phyloP scores from a whole-genome alignment of 495 filamentous ascomycete species.

The Cenococcum geophilum region DNA sequence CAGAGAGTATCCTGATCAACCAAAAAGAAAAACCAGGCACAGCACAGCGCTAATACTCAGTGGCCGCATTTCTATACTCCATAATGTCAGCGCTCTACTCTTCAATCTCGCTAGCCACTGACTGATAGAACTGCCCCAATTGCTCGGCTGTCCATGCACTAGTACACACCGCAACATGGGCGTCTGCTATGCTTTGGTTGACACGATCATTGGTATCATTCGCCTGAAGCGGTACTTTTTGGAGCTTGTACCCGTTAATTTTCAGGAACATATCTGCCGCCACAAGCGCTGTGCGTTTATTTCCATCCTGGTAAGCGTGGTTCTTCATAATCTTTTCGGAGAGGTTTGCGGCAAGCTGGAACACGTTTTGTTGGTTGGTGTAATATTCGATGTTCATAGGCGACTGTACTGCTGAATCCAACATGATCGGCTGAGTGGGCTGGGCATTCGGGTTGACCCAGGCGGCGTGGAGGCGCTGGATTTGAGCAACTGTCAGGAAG shows the following conservation, averaged over 20 bases:
- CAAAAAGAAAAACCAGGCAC: background rate
- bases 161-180: slow-evolving; percentile 34
- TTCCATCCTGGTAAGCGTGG: slow-evolving; percentile 38
- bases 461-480: slow-evolving; percentile 23
- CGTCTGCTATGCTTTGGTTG: slow-evolving; percentile 28
- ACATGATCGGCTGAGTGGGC: slow-evolving; percentile 25
- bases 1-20: background rate
- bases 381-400: slow-evolving; percentile 37
- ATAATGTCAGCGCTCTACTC: background rate
- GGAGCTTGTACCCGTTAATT: slow-evolving; percentile 36
- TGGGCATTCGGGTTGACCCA: slow-evolving; percentile 10
- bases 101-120: slow-evolving; percentile 5
- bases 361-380: slow-evolving; percentile 31
- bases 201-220: no score
- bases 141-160: slow-evolving; percentile 31
- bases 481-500: slow-evolving; percentile 27
- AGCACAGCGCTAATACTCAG: background rate
- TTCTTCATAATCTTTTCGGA: slow-evolving; percentile 38
- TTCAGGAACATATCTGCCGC: slow-evolving; percentile 40
- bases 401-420: slow-evolving; percentile 36
- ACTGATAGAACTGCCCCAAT: slow-evolving; percentile 30
- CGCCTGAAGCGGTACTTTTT: slow-evolving; percentile 22
- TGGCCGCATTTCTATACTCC: background rate
- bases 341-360: slow-evolving; percentile 35
- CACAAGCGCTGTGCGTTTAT: slow-evolving; percentile 37